Percentiles rank a stretch among this genome's conserved stretches.
These are phyloP conservation scores for Kodamaea plutei DNA, from an alignment of 1,139 yeast species.

Conservation along the genomic window DNA sequence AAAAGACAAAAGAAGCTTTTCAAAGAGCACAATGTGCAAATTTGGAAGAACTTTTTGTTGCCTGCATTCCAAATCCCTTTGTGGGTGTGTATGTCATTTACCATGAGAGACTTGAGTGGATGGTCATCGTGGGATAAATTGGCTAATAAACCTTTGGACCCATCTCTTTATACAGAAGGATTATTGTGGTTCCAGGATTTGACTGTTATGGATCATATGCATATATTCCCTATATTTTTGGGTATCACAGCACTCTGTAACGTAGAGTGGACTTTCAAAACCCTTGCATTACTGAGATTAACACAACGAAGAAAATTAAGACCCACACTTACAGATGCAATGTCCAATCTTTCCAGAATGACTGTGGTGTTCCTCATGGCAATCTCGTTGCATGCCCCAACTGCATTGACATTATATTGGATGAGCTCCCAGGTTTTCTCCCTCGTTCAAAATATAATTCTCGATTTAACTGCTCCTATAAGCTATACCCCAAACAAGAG, in stretches of 20 bases:
- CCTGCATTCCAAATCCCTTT: constrained; percentile 84
- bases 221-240: constrained; percentile 61
- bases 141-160: constrained; percentile 50
- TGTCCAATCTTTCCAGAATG: constrained; percentile 64
- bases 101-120: constrained; percentile 73
- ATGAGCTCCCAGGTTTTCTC: constrained; percentile 77
- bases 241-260: constrained; percentile 72
- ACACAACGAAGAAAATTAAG: constrained; percentile 36
- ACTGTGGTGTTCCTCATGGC: constrained; percentile 81
- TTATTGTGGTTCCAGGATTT: constrained; percentile 58
- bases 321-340: constrained; percentile 58
- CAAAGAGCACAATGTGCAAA: constrained; percentile 60
- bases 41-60: constrained; percentile 72
- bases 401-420: constrained; percentile 82
- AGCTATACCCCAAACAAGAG: constrained; percentile 45
- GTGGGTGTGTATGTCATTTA: constrained; percentile 78
- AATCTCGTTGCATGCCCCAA: constrained; percentile 79
- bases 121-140: constrained; percentile 55
- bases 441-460: constrained; percentile 64
- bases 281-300: constrained; percentile 47
- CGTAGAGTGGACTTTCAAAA: constrained; percentile 68
- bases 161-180: constrained; percentile 52
- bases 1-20: constrained; percentile 69
- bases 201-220: constrained; percentile 58
- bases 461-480: constrained; percentile 66